Evolutionary conservation across 768 basidiomycete genomes (phyloP), one percentile per base, ranked within the genome.

Genomic region (Phallus indusiatus): DNA sequence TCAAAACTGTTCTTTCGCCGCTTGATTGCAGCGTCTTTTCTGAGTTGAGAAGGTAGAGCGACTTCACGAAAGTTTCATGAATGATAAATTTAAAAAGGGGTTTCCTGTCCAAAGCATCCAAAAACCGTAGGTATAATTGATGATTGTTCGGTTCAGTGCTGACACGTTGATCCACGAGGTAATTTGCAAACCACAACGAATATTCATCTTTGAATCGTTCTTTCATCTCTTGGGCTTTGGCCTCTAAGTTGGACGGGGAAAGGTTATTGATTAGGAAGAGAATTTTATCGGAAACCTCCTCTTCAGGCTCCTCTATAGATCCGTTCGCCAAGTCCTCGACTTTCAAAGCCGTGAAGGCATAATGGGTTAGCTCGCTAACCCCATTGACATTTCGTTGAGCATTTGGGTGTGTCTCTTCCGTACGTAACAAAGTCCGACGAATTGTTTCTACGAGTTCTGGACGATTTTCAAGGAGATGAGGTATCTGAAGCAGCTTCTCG

Each of bases 211-310:
- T 80, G 72, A 95, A 95, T 58, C 89, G 77, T 34, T 83, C 83
- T 57, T 78, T 79, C 86, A 99, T 93, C 66, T 98, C 96, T 34
- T 74, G 70, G 36, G 94, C 74, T 72, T 99, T 99, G 22, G 78
- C 65, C 37, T 93, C 93, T 61, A 96, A 94, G 69, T 98, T 99
- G 70, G 78, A 89, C 10, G 92, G 90, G 0, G 95, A 94, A 59
- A 99, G 80, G 64, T 99, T 98, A 75, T 99, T 99, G 72, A 99
- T 85, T 66, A 97, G 95, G 78, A 99, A 99, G 51, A 98, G 76
- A 63, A 99, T 93, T 61, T 84, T 86, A 76, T 99, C 96, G 28
- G 91, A 91, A 37, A 87, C 71, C 64, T 91, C 91, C 70, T 96
- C 91, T 2, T 87, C 81, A 3, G 96, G 96, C 55, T 76, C 70